These are phyloP conservation scores for Chalaropsis ovoidea DNA, from an alignment of 2,329 filamentous ascomycete species.

Conservation along the genomic window DNA sequence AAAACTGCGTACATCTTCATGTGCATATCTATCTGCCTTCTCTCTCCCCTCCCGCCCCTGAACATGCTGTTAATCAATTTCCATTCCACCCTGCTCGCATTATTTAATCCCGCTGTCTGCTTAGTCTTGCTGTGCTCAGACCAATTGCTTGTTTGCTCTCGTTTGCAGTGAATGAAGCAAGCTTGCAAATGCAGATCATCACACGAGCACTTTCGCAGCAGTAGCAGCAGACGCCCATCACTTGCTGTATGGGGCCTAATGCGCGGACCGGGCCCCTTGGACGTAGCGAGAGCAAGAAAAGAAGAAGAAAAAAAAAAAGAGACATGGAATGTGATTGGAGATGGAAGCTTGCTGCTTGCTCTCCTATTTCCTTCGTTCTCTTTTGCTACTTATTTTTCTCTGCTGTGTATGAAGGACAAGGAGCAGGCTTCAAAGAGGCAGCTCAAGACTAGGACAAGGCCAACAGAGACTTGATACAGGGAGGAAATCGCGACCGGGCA, in stretches of 20 bases:
- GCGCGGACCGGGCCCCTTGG: too few relatives aligned
- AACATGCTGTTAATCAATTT: not conserved
- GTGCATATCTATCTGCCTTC: too few relatives aligned
- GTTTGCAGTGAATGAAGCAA: not conserved
- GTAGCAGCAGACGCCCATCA: not conserved
- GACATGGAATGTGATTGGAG: conserved; percentile 9
- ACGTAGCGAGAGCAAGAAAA: too few relatives aligned
- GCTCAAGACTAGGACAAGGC: not conserved
- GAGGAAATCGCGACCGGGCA: not conserved
- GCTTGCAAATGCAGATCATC: not conserved
- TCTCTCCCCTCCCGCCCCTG: not conserved
- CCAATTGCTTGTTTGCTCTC: not conserved
- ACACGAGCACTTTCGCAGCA: not conserved
- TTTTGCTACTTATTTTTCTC: not conserved
- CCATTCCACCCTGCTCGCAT: not conserved
- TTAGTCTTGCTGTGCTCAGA: not conserved
- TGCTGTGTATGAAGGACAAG: not conserved
- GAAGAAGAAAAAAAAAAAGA: too few relatives aligned
- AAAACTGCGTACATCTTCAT: too few relatives aligned
- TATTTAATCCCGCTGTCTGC: conserved; percentile 12
- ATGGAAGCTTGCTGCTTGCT: not conserved
- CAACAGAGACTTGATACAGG: not conserved
- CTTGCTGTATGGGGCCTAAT: not conserved
- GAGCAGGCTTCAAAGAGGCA: not conserved
- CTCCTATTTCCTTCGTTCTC: not conserved